Base-by-base conservation (phyloP, 805 yeast genomes). In the Myxozyma geophila region DNA sequence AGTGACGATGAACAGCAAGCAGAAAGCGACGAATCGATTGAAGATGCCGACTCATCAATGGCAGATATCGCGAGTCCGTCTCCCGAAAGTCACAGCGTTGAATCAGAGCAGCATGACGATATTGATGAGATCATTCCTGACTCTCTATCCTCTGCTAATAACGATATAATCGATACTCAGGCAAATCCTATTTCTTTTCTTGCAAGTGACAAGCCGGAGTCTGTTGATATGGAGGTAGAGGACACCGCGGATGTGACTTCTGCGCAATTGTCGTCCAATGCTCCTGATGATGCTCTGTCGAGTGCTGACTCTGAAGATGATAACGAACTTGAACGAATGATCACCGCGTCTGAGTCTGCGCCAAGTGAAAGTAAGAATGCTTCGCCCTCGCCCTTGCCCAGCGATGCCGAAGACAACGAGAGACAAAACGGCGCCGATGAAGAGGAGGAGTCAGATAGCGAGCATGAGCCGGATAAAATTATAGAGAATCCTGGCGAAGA, bases 401-500 rank as follows among this genome's bases (percentile, higher is more conserved):
- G 28, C 28, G 28, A 28, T 5, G 28, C 5, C 41, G 41, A 39
- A 15, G 41, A 39, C n/a, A 15, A 39, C 21, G 47, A 43, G 7
- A 17, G 10, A 15, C 19, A 43, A 17, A 21, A 21, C 35, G 55
- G 39, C 4, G 33, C 28, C 5, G 44, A 37, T 9, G 55, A 51
- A 17, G 46, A n/a, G 21, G 55, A 51, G 21, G 55, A 37, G 21
- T 23, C 23, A 37, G 55, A 37, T 5, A 35, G 15, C 15, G 55
- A 51, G 2, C 56, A 53, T 23, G 56, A 53, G 23, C 56, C 56
- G 10, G 56, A 40, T 36, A 41, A 48, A 41, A 50, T 41, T 19
- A 57, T 43, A 15, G 28, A 9, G 5, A 19, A 28, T 7, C 59
- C 44, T 17, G 59, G 36, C 52, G 59, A 55, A 15, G 12, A 55